Percentiles rank a stretch among this genome's conserved stretches.
Conservation (phyloP, 495 filamentous ascomycete species). For the Symbiotaphrina buchneri region DNA sequence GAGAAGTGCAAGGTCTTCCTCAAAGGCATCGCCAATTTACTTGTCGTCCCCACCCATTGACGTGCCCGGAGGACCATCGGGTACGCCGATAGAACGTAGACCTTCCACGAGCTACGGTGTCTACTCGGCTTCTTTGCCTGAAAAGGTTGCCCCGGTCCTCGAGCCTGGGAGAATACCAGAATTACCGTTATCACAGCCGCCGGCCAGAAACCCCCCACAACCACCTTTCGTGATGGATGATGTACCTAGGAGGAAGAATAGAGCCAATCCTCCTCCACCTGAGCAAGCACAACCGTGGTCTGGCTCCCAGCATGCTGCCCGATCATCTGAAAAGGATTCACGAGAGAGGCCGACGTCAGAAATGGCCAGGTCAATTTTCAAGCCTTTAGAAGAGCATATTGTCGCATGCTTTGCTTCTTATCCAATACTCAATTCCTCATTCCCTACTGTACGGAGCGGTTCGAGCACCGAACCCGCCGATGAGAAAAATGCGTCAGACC, state of each 20-base stretch:
- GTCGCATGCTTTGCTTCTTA: conserved; percentile 2
- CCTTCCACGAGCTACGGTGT: no score
- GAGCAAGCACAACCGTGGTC: neutral
- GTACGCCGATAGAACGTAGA: no score
- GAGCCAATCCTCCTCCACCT: neutral
- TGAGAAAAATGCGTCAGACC: neutral
- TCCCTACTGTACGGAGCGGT: conserved; percentile 1
- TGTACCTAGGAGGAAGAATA: no score
- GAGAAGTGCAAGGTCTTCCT: no score
- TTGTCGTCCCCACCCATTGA: no score
- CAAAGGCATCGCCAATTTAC: no score
- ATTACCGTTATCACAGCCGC: neutral
- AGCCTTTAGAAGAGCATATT: conserved; percentile 6
- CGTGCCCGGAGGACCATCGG: no score
- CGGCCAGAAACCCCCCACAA: neutral
- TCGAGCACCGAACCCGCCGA: neutral
- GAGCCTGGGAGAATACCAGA: no score
- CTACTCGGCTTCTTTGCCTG: neutral
- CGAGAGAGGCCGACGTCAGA: neutral
- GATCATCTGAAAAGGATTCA: neutral
- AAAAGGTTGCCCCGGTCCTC: no score
- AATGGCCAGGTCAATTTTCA: conserved; percentile 2
- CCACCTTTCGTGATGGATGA: no score
- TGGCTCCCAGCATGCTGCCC: neutral
- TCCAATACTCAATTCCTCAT: conserved; percentile 5